Conservation (phyloP, 2,329 filamentous ascomycete genomes). For the Fusarium algeriense region DNA sequence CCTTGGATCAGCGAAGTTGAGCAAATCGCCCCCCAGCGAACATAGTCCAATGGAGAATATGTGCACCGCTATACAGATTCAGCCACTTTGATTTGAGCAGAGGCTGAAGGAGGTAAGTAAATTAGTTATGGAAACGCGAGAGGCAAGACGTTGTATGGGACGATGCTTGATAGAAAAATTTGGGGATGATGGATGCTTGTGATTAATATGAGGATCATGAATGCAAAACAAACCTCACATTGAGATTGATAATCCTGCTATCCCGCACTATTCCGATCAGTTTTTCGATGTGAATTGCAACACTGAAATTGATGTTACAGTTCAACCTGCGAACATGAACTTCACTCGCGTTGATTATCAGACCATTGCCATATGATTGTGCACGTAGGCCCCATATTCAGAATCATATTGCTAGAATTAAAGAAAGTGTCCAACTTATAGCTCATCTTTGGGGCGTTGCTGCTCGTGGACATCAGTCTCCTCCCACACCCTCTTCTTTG, state of each 20-base stretch:
- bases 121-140: neutral
- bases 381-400: neutral
- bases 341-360: neutral
- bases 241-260: neutral
- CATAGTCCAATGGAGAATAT: slow-evolving; percentile 28
- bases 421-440: slow-evolving; percentile 40
- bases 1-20: slow-evolving; percentile 71
- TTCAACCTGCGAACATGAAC: neutral
- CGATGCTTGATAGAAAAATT: neutral
- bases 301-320: neutral
- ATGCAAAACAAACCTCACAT: neutral
- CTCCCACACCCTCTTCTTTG: slow-evolving; percentile 50
- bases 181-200: neutral
- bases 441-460: slow-evolving; percentile 55
- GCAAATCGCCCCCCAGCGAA: slow-evolving; percentile 53
- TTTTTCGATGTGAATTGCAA: neutral
- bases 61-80: neutral
- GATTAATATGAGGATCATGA: neutral
- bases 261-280: neutral
- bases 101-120: neutral
- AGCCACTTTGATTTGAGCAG: neutral
- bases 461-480: slow-evolving; percentile 45
- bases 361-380: neutral
- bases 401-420: neutral
- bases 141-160: neutral